Conservation (phyloP, 139 green algal genomes). For the Chlorella sp. region DNA sequence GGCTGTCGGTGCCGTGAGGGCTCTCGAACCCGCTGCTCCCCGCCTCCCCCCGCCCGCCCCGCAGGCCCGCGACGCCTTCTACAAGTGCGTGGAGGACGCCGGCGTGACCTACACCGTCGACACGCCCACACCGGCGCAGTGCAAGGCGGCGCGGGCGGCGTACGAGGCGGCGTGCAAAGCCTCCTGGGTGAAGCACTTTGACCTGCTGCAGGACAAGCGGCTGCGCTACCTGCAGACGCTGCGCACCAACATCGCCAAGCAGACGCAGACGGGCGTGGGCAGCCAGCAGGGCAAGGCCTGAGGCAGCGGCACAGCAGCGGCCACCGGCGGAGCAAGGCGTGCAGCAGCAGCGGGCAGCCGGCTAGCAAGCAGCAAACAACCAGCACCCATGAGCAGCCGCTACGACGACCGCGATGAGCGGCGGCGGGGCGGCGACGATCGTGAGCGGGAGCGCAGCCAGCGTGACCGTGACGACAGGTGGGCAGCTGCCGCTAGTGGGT, state of each 20-base stretch:
- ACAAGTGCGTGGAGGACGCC: slow-evolving; percentile 56
- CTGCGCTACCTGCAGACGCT: slow-evolving; percentile 52
- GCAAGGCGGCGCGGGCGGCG: slow-evolving; percentile 50
- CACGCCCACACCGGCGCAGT: slow-evolving; percentile 46
- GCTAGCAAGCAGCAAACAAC: neutral
- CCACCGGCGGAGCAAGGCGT: neutral
- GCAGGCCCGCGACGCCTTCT: slow-evolving; percentile 73
- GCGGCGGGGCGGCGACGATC: slow-evolving; percentile 23
- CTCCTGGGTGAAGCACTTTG: slow-evolving; percentile 86
- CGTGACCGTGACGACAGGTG: neutral
- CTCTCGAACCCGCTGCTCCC: neutral
- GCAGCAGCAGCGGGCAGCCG: neutral
- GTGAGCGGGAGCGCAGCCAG: slow-evolving; percentile 9
- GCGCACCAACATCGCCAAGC: slow-evolving; percentile 51
- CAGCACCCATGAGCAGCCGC: neutral
- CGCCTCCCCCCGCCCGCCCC: neutral
- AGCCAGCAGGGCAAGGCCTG: slow-evolving; percentile 40
- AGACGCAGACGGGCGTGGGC: slow-evolving; percentile 42
- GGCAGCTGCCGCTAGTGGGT: neutral
- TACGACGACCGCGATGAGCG: slow-evolving; percentile 13
- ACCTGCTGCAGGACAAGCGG: slow-evolving; percentile 65
- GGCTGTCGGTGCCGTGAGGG: neutral
- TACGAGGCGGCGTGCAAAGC: slow-evolving; percentile 67
- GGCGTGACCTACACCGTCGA: slow-evolving; percentile 48
- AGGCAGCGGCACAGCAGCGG: neutral